These are phyloP conservation scores for Endocladia muricata DNA, from an alignment of 31 red algal genomes.

Conservation along the genomic window DNA sequence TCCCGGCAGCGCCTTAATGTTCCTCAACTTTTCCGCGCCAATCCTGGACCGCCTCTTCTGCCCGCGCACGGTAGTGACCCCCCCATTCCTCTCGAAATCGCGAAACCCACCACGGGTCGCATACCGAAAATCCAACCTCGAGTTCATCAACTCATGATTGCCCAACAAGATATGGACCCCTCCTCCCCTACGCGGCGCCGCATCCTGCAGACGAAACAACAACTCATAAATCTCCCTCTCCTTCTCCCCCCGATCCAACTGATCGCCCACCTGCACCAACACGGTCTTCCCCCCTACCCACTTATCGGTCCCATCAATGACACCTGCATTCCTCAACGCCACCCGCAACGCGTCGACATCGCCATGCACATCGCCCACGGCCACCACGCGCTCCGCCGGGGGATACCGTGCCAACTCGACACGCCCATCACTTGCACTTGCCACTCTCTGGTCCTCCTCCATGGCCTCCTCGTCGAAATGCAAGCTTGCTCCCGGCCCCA, in stretches of 20 bases:
- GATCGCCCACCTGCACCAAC: slow-evolving; percentile 91
- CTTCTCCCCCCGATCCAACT: slow-evolving; percentile 83
- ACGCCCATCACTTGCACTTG: neutral
- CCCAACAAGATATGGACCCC: slow-evolving; percentile 84
- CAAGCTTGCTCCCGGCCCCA: too few relatives aligned
- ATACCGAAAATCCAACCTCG: slow-evolving; percentile 89
- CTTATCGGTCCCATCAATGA: slow-evolving; percentile 55
- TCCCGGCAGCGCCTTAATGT: slow-evolving; percentile 63
- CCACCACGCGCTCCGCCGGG: slow-evolving; percentile 65
- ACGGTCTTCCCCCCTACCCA: slow-evolving; percentile 84
- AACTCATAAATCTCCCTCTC: slow-evolving; percentile 78
- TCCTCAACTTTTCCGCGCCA: neutral
- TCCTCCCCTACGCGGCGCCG: slow-evolving; percentile 71
- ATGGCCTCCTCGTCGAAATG: too few relatives aligned
- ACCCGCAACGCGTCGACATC: slow-evolving; percentile 66
- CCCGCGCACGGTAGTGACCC: neutral
- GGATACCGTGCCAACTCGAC: too few relatives aligned
- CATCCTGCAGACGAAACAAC: slow-evolving; percentile 69
- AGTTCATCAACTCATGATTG: slow-evolving; percentile 96
- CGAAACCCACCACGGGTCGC: slow-evolving; percentile 83
- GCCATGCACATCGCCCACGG: slow-evolving; percentile 96
- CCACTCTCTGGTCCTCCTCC: neutral
- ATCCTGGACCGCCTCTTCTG: neutral
- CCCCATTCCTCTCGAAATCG: slow-evolving; percentile 65
- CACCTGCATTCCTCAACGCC: slow-evolving; percentile 42